Evolutionary conservation across 2,329 filamentous ascomycete genomes (phyloP).

Genomic region (Ilyonectria destructans): DNA sequence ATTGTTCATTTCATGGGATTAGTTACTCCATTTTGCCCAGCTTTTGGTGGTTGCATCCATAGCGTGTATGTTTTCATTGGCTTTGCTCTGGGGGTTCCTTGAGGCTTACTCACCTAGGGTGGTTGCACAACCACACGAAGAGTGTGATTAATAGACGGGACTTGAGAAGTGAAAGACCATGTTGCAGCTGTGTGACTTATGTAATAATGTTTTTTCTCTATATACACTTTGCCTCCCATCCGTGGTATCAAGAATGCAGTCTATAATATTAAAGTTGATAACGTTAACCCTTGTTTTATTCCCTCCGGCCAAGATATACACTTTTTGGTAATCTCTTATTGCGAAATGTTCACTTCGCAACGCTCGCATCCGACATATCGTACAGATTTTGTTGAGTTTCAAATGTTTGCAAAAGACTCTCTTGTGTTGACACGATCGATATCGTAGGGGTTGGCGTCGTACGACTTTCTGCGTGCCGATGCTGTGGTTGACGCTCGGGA

Average conservation of each 20-base stretch:
- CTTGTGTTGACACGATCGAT: constrained; percentile 11
- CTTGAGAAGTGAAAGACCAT: too few species aligned
- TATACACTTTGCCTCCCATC: background rate
- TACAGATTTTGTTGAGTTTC: background rate
- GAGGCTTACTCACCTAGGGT: too few species aligned
- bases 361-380: background rate
- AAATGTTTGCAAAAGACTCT: background rate
- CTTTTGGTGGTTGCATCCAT: too few species aligned
- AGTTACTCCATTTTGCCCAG: too few species aligned
- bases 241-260: background rate
- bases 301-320: background rate
- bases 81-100: too few species aligned
- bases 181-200: background rate
- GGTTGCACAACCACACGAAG: too few species aligned
- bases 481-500: background rate
- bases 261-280: background rate
- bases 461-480: background rate
- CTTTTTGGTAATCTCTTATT: too few species aligned
- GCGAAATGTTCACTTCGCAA: background rate
- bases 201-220: background rate
- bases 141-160: too few species aligned
- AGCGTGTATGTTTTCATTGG: too few species aligned
- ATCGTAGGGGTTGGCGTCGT: constrained; percentile 11
- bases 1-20: too few species aligned
- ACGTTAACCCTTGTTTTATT: background rate